Conservation (phyloP, 805 yeast genomes). For the Candida parachauliodes region DNA sequence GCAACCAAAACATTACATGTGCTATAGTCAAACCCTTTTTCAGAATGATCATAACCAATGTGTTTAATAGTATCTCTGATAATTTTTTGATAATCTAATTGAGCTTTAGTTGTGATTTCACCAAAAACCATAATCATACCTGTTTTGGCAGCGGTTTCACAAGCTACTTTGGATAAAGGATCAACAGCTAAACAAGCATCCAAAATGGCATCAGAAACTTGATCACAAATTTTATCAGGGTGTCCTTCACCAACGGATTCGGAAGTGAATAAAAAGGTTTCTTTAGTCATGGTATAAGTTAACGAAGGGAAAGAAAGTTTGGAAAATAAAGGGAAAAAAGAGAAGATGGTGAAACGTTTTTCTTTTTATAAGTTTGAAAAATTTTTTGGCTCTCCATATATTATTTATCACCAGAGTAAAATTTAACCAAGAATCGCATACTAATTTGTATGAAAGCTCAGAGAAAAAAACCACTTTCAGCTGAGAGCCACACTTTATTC, state of each 20-base stretch:
- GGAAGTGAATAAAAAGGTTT: slow-evolving; percentile 65
- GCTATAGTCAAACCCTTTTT: slow-evolving; percentile 97
- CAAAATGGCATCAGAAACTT: slow-evolving; percentile 95
- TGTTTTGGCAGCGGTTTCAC: slow-evolving; percentile 98
- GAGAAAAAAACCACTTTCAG: too few species aligned
- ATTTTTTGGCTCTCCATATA: neutral
- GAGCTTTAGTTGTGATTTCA: slow-evolving; percentile 97
- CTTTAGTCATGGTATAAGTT: slow-evolving; percentile 13
- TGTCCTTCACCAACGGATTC: slow-evolving; percentile 94
- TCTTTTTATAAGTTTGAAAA: slow-evolving; percentile 2
- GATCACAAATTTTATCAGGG: slow-evolving; percentile 97
- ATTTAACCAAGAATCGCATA: too few species aligned
- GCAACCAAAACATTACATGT: slow-evolving; percentile 99
- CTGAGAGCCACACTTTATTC: too few species aligned
- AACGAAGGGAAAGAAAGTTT: neutral
- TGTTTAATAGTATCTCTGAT: slow-evolving; percentile 97
- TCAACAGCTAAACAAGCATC: slow-evolving; percentile 96
- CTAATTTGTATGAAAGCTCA: too few species aligned
- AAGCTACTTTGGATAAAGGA: slow-evolving; percentile 97
- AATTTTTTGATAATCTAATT: slow-evolving; percentile 93
- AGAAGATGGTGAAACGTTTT: slow-evolving; percentile 4
- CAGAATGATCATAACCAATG: slow-evolving; percentile 95
- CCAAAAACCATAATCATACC: slow-evolving; percentile 99
- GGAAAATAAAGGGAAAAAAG: neutral
- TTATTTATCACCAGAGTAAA: too few species aligned